Percentiles rank a stretch among this genome's conserved stretches.
Evolutionary conservation across 345 rosid species (phyloP).

Genomic region (Conringia planisiliqua): DNA sequence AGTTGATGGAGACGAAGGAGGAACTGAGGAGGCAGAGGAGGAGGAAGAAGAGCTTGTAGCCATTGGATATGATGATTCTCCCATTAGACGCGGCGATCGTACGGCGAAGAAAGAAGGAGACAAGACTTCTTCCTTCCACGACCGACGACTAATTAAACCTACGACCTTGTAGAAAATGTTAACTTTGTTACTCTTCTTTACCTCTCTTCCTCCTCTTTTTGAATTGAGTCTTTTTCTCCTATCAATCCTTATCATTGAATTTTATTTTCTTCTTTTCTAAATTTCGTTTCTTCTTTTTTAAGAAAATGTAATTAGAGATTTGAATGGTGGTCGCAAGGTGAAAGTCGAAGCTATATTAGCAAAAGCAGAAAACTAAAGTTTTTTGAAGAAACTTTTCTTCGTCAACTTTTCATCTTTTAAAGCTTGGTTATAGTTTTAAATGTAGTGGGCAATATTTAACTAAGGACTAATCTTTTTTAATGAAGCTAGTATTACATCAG

Average conservation of each 20-base stretch:
- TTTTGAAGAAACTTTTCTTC: neutral
- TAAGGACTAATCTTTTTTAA: too few relatives aligned
- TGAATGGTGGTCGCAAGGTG: neutral
- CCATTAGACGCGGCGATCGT: constrained; percentile 18
- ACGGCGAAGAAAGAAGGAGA: constrained; percentile 23
- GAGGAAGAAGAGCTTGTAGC: neutral
- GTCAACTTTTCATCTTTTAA: neutral
- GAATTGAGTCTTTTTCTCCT: neutral
- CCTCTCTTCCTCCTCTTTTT: constrained; percentile 12
- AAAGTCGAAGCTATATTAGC: constrained; percentile 2
- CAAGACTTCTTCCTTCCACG: constrained; percentile 18
- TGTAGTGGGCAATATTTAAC: too few relatives aligned
- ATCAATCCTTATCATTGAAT: neutral
- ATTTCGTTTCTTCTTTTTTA: constrained; percentile 9
- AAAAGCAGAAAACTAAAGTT: neutral
- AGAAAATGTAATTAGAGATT: neutral
- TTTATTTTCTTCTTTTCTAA: neutral
- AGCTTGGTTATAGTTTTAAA: neutral
- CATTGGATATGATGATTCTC: constrained; percentile 2
- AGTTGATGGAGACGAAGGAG: constrained; percentile 1
- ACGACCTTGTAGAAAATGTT: neutral
- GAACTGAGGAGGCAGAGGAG: constrained; percentile 1
- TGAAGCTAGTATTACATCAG: neutral
- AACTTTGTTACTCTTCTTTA: neutral
- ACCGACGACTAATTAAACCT: constrained; percentile 16